Evolutionary conservation across 2,329 filamentous ascomycete genomes (phyloP).

Genomic region (Aspergillus sp.): DNA sequence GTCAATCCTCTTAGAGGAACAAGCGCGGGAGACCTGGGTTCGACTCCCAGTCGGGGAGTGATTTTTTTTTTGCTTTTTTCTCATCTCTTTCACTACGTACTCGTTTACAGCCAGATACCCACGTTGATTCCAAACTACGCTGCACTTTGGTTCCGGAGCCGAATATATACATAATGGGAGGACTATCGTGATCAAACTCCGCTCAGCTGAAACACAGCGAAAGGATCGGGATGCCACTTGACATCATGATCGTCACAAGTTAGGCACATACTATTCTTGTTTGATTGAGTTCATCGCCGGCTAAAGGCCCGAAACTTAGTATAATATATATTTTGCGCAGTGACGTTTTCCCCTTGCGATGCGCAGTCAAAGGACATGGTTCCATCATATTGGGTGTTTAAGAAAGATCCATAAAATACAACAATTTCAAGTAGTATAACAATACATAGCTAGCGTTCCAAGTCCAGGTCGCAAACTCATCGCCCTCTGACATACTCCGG

Average conservation of each 20-base stretch:
- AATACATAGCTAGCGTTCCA: background rate
- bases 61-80: background rate
- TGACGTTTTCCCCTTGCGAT: background rate
- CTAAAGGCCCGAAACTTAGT: too few species aligned
- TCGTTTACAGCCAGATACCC: background rate
- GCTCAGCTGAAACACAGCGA: background rate
- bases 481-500: constrained; percentile 49
- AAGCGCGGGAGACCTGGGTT: constrained; percentile 8
- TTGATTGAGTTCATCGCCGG: too few species aligned
- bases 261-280: too few species aligned
- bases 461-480: background rate
- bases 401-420: background rate
- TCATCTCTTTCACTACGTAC: background rate
- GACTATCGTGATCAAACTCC: background rate
- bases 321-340: too few species aligned
- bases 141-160: background rate
- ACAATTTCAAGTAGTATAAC: background rate
- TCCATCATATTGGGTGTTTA: background rate
- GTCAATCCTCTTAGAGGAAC: constrained; percentile 9
- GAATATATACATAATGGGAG: background rate
- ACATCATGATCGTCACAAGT: constrained; percentile 15
- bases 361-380: background rate
- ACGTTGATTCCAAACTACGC: too few species aligned
- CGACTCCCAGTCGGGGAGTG: constrained; percentile 10
- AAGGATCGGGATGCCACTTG: background rate